phyloP scores from a whole-genome alignment of 75 land plant genomes.

The Azolla pinnata region DNA sequence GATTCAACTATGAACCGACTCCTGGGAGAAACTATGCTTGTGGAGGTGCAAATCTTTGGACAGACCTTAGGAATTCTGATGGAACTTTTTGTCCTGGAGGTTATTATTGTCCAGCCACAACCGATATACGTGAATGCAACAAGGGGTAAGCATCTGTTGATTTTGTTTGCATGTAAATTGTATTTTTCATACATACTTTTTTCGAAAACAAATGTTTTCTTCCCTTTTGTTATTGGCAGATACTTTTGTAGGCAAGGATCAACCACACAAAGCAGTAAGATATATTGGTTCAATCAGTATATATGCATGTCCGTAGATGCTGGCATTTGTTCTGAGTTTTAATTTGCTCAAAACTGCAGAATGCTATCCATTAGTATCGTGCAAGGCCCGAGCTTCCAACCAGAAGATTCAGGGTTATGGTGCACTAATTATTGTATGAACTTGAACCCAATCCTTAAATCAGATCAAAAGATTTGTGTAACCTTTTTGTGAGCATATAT shows the following conservation, averaged over 20 bases:
- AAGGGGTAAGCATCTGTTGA: constrained; percentile 40
- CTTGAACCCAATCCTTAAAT: too few relatives aligned
- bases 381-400: constrained; percentile 36
- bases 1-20: constrained; percentile 66
- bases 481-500: background rate
- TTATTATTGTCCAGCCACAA: constrained; percentile 72
- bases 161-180: background rate
- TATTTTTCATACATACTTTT: background rate
- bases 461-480: background rate
- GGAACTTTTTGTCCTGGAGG: constrained; percentile 81
- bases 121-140: constrained; percentile 37
- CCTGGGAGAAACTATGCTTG: constrained; percentile 60
- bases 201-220: background rate
- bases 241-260: constrained; percentile 74
- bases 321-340: too few relatives aligned
- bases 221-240: constrained; percentile 22
- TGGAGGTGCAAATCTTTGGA: constrained; percentile 94
- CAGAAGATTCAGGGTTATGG: constrained; percentile 69
- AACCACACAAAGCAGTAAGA: constrained; percentile 52
- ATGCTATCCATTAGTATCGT: constrained; percentile 55
- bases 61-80: constrained; percentile 41
- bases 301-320: background rate
- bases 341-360: too few relatives aligned
- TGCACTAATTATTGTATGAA: constrained; percentile 46
- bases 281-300: background rate